A percentile compares a stretch with the other conserved stretches of the same genome.
Evolutionary conservation across 2,329 filamentous ascomycete species (phyloP).

Genomic region (Lasiodiplodia gonubiensis): DNA sequence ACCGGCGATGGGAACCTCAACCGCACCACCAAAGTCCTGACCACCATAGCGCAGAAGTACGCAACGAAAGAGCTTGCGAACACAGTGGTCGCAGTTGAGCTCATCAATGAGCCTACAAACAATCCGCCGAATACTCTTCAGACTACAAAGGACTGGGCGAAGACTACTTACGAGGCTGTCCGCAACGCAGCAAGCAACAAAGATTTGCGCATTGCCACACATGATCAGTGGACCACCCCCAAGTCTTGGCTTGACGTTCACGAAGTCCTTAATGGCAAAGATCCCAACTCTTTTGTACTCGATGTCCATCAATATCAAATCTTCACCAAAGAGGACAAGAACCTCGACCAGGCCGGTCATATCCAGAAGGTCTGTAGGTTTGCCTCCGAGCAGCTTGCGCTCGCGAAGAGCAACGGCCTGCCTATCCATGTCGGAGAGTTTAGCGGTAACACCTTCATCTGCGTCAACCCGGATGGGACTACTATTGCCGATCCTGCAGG

Average conservation of each 20-base stretch:
- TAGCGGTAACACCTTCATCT: constrained; percentile 51
- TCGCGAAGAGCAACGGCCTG: constrained; percentile 45
- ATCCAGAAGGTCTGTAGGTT: constrained; percentile 51
- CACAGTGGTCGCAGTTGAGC: constrained; percentile 51
- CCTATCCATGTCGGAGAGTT: constrained; percentile 54
- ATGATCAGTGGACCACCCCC: constrained; percentile 57
- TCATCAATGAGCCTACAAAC: constrained; percentile 55
- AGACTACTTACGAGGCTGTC: constrained; percentile 55
- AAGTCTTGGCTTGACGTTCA: constrained; percentile 60
- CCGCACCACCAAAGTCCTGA: constrained; percentile 46
- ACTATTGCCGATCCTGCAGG: constrained; percentile 36
- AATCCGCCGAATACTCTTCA: constrained; percentile 50
- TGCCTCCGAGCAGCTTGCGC: constrained; percentile 60
- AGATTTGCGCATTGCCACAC: constrained; percentile 59
- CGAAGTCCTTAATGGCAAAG: constrained; percentile 57
- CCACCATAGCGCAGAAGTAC: constrained; percentile 49
- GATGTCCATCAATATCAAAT: constrained; percentile 63
- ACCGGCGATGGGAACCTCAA: constrained; percentile 45
- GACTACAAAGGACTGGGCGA: constrained; percentile 44
- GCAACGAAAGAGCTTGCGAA: constrained; percentile 46
- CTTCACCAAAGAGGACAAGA: constrained; percentile 44
- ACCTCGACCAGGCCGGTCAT: constrained; percentile 48
- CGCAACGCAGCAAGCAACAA: constrained; percentile 54
- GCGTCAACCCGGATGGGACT: constrained; percentile 49
- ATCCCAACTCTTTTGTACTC: constrained; percentile 62